Conservation (phyloP, 176 grass and related monocot genomes). For the Carex cristatella region DNA sequence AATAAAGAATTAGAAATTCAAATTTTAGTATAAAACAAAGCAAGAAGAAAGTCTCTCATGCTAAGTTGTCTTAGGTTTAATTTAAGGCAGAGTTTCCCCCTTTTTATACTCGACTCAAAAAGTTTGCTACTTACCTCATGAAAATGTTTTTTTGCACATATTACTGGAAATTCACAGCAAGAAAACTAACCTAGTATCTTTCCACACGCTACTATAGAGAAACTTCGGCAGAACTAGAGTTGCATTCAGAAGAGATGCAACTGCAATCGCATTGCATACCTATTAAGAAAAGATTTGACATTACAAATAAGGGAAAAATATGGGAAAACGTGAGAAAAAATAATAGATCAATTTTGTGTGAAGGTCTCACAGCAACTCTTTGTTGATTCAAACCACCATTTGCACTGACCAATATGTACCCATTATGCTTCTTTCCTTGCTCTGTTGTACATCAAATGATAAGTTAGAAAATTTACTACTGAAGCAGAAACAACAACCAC, state of each 20-base stretch:
- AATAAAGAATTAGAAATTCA: conserved; percentile 11
- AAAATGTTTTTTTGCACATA: background rate
- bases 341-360: background rate
- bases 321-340: conserved; percentile 7
- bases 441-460: conserved; percentile 29
- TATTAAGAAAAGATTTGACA: conserved; percentile 25
- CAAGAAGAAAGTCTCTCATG: background rate
- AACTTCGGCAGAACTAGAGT: conserved; percentile 65
- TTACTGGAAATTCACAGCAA: conserved; percentile 51
- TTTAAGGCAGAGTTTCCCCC: background rate
- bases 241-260: conserved; percentile 73
- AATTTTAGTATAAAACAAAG: background rate
- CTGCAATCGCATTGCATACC: conserved; percentile 82
- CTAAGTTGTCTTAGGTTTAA: background rate
- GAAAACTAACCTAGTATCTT: conserved; percentile 65
- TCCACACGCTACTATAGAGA: conserved; percentile 91
- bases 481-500: background rate
- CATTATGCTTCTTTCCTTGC: conserved; percentile 42
- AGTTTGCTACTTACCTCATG: background rate
- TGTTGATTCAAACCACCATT: conserved; percentile 94
- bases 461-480: background rate
- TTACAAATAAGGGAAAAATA: background rate
- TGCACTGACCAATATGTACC: conserved; percentile 72
- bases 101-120: background rate
- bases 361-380: conserved; percentile 68